These are phyloP conservation scores for Adansonia madagascariensis DNA, from an alignment of 441 rosid species.

Conservation along the genomic window DNA sequence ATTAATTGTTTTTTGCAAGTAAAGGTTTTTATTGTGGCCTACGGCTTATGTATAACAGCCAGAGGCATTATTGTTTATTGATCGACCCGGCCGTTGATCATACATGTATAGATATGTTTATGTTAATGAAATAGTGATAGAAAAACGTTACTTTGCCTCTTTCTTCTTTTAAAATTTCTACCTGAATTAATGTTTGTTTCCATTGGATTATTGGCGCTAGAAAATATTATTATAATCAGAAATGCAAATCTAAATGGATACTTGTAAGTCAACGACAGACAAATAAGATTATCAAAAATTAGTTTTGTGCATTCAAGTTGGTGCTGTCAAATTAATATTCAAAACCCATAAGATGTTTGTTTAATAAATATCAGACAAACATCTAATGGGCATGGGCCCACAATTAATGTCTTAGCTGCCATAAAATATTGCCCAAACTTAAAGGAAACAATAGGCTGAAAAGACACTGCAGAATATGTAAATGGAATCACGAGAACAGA, in stretches of 20 bases:
- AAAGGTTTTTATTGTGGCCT: not conserved
- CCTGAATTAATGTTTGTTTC: not conserved
- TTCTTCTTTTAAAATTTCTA: not conserved
- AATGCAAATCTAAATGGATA: not conserved
- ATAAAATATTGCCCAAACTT: slow-evolving; percentile 16
- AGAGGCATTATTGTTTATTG: not conserved
- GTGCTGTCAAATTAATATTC: not conserved
- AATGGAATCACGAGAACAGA: slow-evolving; percentile 7
- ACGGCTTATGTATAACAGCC: slow-evolving; percentile 19
- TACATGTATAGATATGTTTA: slow-evolving; percentile 15
- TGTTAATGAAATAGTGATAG: slow-evolving; percentile 27
- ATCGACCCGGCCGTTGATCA: slow-evolving; percentile 28
- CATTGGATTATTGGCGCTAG: not conserved
- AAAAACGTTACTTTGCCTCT: not conserved
- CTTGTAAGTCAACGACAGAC: not conserved
- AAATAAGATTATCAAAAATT: not conserved
- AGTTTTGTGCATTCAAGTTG: not conserved
- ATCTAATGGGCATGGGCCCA: not conserved
- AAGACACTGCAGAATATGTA: not conserved
- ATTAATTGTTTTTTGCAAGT: slow-evolving; percentile 12
- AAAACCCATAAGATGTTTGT: not conserved
- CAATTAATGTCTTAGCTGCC: not conserved
- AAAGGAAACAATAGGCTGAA: not conserved
- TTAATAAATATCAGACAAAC: not conserved
- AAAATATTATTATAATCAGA: not conserved